Conservation (phyloP, 805 yeast species). For the Pichia occidentalis region DNA sequence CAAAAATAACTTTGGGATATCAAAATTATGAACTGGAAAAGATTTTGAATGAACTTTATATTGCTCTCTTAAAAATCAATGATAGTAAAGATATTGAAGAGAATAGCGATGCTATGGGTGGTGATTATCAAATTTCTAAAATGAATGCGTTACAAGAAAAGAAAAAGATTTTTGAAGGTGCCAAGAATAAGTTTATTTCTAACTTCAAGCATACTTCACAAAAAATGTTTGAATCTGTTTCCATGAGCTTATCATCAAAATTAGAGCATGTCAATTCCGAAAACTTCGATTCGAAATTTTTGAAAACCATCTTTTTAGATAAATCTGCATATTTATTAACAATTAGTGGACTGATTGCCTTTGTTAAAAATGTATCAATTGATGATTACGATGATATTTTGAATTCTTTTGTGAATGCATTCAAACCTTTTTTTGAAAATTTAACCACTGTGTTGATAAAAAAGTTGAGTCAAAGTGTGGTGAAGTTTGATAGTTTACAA, state of each 20-base stretch:
- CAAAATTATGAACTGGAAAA: constrained; percentile 43
- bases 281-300: constrained; percentile 11
- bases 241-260: constrained; percentile 28
- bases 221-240: constrained; percentile 24
- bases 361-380: constrained; percentile 51
- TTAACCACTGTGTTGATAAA: constrained; percentile 20
- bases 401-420: constrained; percentile 31
- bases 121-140: constrained; percentile 42
- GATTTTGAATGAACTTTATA: constrained; percentile 48
- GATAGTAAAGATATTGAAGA: constrained; percentile 30
- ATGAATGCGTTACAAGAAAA: constrained; percentile 72
- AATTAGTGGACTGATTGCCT: constrained; percentile 44
- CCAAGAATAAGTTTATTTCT: constrained; percentile 42
- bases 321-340: constrained; percentile 36
- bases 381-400: constrained; percentile 40
- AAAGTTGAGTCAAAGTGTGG: constrained; percentile 13
- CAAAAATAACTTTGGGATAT: constrained; percentile 43
- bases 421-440: constrained; percentile 26
- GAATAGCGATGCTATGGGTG: too few relatives aligned
- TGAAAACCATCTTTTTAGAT: constrained; percentile 17
- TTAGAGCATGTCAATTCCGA: constrained; percentile 15
- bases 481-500: not conserved
- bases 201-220: constrained; percentile 33
- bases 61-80: constrained; percentile 59
- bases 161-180: constrained; percentile 50